Base-by-base conservation (phyloP, 2,329 filamentous ascomycete species). In the Cordyceps tenuipes region DNA sequence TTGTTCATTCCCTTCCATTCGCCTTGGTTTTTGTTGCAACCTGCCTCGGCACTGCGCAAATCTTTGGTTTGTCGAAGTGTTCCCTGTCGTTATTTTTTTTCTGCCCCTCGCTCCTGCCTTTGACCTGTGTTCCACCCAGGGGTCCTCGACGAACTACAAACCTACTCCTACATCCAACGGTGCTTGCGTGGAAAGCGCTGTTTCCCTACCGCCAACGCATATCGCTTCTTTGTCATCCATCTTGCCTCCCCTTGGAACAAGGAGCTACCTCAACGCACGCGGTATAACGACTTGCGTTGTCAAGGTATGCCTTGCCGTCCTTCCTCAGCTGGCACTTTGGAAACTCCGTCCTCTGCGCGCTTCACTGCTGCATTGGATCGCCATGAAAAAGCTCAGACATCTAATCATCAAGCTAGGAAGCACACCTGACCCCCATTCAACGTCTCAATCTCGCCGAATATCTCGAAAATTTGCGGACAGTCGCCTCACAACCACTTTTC, bases 381-480 rank as follows among this genome's bases (percentile, higher is more conserved):
- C 8, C 34, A 60, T 60, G 59, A 60, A 60, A 19, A 54, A 36
- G 41, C 31, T 60, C 46, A 60, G 50, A 19, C 34, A 60, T 19
- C 59, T 60, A 51, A 60, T 60, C 15, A 21, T 26, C 2, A 60
- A 56, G 44, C 6, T 49, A 56, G 51, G 51, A 50, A 55, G 29
- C 49, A 39, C 47, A 26, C 29, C 46, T 36, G 26, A 36, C 9
- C 46, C 52, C 3, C 52, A 60, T 51, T 56, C 47, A 17, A 56
- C n/a, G 19, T 44, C 31, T 26, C 19, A 9, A 26, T n/a, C 46
- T 21, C 19, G n/a, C 26, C 34, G 23, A 17, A 15, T n/a, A 19
- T 51, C 51, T 21, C 19, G 19, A 5, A 10, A 31, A 15, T 36
- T 47, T n/a, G 19, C 63, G 63, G 47, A 62, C 9, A 62, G 64